Evolutionary conservation across 2,329 filamentous ascomycete genomes (phyloP), one percentile per base, ranked within the genome.

Genomic region (Sporothrix schenckii): DNA sequence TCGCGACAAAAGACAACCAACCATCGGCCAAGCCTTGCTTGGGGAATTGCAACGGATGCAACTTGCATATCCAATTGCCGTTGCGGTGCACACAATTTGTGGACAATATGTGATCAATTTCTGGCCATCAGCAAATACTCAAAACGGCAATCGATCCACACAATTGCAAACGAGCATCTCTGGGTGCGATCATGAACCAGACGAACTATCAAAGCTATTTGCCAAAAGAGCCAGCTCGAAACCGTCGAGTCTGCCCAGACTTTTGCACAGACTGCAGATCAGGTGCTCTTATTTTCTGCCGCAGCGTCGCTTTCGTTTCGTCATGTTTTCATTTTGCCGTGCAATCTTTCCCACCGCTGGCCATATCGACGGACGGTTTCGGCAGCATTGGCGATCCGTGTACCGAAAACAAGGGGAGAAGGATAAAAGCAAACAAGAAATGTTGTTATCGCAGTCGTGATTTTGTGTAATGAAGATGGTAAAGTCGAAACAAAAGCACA

Each of bases 241-340:
- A 65, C 61, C 3, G 41, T 44, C n/a, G 41, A 60, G 11, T 6
- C 39, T 39, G 39, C 5, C 39, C 5, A 49, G 21, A 16, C 41
- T 30, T 44, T 34, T 50, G 61, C 63, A 66, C 63, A 53, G 49
- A 53, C 63, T 66, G 63, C 49, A 53, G 30, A 66, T 66, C 63
- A 65, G 24, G 61, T 50, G 61, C 21, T 50, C 24, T 11, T 13
- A 24, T 50, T 4, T 34, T 30, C 47, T 50, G 44, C 44, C 24
- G 56, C n/a, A 47, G 21, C 58, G 21, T 63, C 39, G 39, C 39
- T 47, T 47, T 63, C n/a, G 58, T 47, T 47, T 47, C 27, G 39
- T 65, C 44, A 24, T 9, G 19, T 44, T 44, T 11, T 27, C 52
- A 11, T 47, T 61, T 61, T 16, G 56, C 30, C 9, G 16, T 41